Percentiles rank a stretch among this genome's conserved stretches.
Evolutionary conservation across 306 rosid species (phyloP).

Genomic region (Calophaca sinica): DNA sequence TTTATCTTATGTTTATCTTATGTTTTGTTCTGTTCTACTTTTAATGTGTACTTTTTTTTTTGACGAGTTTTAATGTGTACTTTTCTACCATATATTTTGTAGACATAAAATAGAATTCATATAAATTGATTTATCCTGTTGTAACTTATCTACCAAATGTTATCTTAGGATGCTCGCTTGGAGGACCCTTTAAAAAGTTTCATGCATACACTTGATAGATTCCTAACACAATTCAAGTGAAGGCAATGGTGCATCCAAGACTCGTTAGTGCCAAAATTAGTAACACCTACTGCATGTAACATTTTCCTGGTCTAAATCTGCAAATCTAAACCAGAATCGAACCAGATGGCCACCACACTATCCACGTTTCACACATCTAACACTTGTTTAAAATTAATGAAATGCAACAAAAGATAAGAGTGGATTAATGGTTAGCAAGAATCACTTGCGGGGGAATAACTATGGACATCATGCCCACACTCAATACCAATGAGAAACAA

Average conservation of each 20-base stretch:
- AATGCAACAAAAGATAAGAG: neutral
- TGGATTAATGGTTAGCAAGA: neutral
- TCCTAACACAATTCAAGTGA: neutral
- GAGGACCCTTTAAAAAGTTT: neutral
- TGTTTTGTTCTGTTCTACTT: neutral
- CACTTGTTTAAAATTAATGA: neutral
- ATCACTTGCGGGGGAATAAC: neutral
- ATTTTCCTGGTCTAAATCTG: neutral
- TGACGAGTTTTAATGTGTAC: too few relatives aligned
- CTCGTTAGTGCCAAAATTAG: neutral
- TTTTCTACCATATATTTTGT: too few relatives aligned
- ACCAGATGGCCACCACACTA: neutral
- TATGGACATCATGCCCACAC: neutral
- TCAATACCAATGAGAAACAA: slow-evolving; percentile 1
- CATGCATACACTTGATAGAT: neutral
- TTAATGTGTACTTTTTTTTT: too few relatives aligned
- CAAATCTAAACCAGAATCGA: neutral
- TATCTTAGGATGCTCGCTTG: neutral
- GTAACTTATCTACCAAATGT: neutral
- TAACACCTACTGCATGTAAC: neutral
- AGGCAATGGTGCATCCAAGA: neutral
- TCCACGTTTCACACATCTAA: neutral
- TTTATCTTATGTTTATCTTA: neutral
- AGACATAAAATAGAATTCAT: neutral
- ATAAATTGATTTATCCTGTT: neutral